phyloP scores from a whole-genome alignment of 176 grass and related monocot genomes.

The Poa pratensis region DNA sequence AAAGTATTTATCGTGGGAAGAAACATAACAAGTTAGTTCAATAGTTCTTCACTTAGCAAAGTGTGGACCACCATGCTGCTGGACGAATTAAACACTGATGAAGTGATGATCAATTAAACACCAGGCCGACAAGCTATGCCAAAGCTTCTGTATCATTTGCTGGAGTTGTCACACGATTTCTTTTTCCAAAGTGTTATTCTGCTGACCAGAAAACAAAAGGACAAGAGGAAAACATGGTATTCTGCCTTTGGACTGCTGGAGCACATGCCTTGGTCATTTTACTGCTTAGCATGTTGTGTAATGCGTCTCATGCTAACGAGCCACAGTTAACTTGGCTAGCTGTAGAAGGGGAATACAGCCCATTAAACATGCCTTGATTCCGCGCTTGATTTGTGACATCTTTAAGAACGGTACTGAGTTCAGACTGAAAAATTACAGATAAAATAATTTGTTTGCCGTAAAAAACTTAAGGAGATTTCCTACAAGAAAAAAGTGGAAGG shows the following conservation, averaged over 20 bases:
- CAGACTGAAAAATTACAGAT: slow-evolving; percentile 40
- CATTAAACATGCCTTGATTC: slow-evolving; percentile 35
- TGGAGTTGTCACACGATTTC: slow-evolving; percentile 46
- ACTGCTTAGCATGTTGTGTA: slow-evolving; percentile 39
- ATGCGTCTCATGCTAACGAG: slow-evolving; percentile 31
- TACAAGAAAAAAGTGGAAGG: slow-evolving; percentile 27
- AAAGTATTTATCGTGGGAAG: background rate
- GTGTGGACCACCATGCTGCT: slow-evolving; percentile 19
- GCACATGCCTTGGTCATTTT: slow-evolving; percentile 53
- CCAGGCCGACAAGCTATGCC: slow-evolving; percentile 45
- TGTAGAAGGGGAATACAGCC: slow-evolving; percentile 32
- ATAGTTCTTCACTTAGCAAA: slow-evolving; percentile 22
- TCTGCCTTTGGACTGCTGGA: slow-evolving; percentile 46
- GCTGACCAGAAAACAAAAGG: slow-evolving; percentile 52
- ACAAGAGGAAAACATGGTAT: slow-evolving; percentile 40
- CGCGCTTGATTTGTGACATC: slow-evolving; percentile 42
- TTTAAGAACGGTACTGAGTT: slow-evolving; percentile 34
- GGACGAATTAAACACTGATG: slow-evolving; percentile 17
- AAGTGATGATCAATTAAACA: slow-evolving; percentile 31
- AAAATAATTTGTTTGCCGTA: slow-evolving; percentile 59
- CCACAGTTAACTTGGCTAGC: slow-evolving; percentile 11
- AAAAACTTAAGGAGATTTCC: slow-evolving; percentile 49
- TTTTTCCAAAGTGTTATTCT: slow-evolving; percentile 50
- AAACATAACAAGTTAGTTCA: slow-evolving; percentile 32
- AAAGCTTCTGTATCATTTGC: slow-evolving; percentile 58